phyloP scores from a whole-genome alignment of 768 basidiomycete species.

The Mrakia frigida region DNA sequence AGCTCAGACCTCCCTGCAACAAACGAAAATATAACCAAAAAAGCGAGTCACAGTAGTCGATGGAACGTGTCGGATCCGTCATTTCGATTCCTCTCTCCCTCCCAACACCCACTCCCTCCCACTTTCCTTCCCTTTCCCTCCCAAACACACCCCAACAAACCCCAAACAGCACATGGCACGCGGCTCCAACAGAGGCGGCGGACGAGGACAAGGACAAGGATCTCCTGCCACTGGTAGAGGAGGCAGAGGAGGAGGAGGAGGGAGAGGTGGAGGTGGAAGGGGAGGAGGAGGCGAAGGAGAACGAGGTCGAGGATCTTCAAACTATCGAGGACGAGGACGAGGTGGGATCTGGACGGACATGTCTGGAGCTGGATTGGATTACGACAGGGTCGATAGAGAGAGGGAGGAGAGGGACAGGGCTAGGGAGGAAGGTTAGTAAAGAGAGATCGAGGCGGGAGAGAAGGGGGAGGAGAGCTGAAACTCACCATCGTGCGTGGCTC shows the following conservation, averaged over 20 bases:
- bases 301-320: constrained; percentile 8
- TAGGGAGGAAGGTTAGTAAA: neutral
- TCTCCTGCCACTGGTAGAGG: constrained; percentile 18
- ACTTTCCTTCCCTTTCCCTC: neutral
- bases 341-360: constrained; percentile 15
- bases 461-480: neutral
- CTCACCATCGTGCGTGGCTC: neutral
- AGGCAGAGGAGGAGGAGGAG: neutral
- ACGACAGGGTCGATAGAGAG: neutral
- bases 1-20: no score
- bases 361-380: constrained; percentile 15
- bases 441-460: no score
- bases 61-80: neutral
- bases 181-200: neutral
- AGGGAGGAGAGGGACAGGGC: neutral
- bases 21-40: neutral
- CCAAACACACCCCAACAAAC: neutral
- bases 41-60: constrained; percentile 3
- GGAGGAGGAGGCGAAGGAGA: constrained; percentile 10
- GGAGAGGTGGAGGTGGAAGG: constrained; percentile 7
- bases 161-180: neutral
- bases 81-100: neutral
- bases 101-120: neutral
- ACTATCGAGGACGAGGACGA: constrained; percentile 27
- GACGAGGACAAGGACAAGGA: neutral